These are phyloP conservation scores for Platanus orientalis DNA, from an alignment of 164 flowering plant genomes.

Conservation along the genomic window DNA sequence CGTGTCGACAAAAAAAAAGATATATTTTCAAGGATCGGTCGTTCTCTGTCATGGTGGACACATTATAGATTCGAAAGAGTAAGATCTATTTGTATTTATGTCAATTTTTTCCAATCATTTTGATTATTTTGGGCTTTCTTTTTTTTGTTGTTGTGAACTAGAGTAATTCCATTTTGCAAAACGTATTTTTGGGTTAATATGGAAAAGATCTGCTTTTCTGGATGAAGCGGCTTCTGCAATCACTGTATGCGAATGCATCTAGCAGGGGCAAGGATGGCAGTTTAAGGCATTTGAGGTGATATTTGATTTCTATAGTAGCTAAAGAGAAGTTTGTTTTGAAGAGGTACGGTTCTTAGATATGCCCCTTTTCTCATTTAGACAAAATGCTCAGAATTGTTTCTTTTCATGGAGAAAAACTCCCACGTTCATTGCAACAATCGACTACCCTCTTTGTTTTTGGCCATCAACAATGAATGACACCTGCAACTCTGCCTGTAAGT, in stretches of 20 bases:
- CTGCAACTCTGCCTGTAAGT: no score
- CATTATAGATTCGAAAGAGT: conserved; percentile 24
- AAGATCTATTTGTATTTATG: conserved; percentile 12
- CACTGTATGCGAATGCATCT: conserved; percentile 4
- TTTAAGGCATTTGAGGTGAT: conserved; percentile 49
- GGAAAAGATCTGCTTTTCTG: conserved; percentile 27
- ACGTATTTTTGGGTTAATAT: conserved; percentile 10
- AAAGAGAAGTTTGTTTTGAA: conserved; percentile 18
- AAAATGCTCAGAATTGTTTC: no score
- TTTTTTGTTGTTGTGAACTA: not conserved
- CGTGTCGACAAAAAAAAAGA: conserved; percentile 19
- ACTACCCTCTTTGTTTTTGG: no score
- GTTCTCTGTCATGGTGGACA: conserved; percentile 35
- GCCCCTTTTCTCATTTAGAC: no score
- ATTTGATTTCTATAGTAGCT: conserved; percentile 45
- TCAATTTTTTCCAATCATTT: conserved; percentile 7
- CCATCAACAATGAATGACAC: no score
- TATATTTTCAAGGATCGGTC: conserved; percentile 39
- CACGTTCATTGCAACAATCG: no score
- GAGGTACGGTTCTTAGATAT: no score
- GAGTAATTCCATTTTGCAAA: conserved; percentile 5
- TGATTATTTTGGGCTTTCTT: not conserved
- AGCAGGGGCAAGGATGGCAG: conserved; percentile 18
- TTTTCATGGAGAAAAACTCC: no score
- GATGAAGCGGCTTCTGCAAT: conserved; percentile 12